Evolutionary conservation across 176 grass and related monocot genomes (phyloP).

Genomic region (Echinochloa phyllopogon): DNA sequence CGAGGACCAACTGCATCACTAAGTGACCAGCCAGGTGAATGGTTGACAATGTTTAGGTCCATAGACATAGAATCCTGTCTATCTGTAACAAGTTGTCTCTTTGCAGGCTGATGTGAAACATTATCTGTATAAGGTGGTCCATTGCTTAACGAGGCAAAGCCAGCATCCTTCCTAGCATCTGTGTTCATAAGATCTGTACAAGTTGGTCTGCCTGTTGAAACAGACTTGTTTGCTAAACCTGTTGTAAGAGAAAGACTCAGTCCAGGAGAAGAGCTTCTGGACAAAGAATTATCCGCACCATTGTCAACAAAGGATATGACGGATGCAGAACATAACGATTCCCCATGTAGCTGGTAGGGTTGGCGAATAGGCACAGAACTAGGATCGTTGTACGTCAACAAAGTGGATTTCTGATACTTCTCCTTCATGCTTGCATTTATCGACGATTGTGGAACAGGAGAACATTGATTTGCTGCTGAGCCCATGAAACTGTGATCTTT

Average conservation of each 20-base stretch:
- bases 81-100: conserved; percentile 53
- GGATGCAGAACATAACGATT: conserved; percentile 41
- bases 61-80: conserved; percentile 35
- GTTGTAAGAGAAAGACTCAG: conserved; percentile 39
- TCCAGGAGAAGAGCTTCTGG: conserved; percentile 47
- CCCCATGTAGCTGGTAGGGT: conserved; percentile 34
- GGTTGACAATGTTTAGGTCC: conserved; percentile 33
- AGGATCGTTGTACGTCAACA: conserved; percentile 47
- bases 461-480: conserved; percentile 53
- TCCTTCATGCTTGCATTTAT: conserved; percentile 42
- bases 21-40: conserved; percentile 53
- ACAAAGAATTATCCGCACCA: conserved; percentile 23
- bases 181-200: conserved; percentile 32
- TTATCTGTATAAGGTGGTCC: conserved; percentile 48
- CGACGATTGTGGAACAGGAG: conserved; percentile 44
- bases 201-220: conserved; percentile 26
- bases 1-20: conserved; percentile 55
- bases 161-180: conserved; percentile 45
- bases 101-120: conserved; percentile 50
- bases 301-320: conserved; percentile 45
- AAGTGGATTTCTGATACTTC: conserved; percentile 46
- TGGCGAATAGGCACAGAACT: conserved; percentile 41
- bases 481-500: conserved; percentile 36
- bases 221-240: conserved; percentile 41
- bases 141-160: conserved; percentile 37